Conservation (phyloP, 129 eudicot genomes). For the Calendula officinalis region DNA sequence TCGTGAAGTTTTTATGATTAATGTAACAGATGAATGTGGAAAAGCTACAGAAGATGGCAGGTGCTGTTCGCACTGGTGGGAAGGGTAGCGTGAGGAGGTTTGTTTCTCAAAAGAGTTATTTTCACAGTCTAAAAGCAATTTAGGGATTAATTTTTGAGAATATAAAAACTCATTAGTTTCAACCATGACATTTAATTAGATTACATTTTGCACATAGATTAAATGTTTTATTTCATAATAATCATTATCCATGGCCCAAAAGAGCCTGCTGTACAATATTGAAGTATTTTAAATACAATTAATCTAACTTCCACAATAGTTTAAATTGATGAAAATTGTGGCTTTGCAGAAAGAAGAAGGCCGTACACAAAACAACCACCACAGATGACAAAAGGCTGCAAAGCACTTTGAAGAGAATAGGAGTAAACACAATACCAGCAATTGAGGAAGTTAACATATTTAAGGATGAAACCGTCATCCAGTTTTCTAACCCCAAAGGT, state of each 20-base stretch:
- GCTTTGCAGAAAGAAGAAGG: slow-evolving; percentile 74
- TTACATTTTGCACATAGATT: too few relatives aligned
- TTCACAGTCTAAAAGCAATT: too few relatives aligned
- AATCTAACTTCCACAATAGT: too few relatives aligned
- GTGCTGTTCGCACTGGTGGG: slow-evolving; percentile 55
- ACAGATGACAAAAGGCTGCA: slow-evolving; percentile 81
- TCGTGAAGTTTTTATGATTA: too few relatives aligned
- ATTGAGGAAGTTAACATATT: slow-evolving; percentile 89
- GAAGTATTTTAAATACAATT: too few relatives aligned
- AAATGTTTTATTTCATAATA: too few relatives aligned
- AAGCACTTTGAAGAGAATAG: slow-evolving; percentile 77
- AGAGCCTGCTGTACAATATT: slow-evolving; percentile 28
- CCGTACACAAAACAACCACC: slow-evolving; percentile 74
- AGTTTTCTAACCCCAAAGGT: slow-evolving; percentile 81
- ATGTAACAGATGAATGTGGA: slow-evolving; percentile 70
- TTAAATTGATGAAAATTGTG: too few relatives aligned
- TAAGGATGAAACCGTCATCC: slow-evolving; percentile 74
- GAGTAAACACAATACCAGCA: slow-evolving; percentile 66
- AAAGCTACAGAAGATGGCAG: slow-evolving; percentile 80
- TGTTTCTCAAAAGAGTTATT: slow-evolving; percentile 13
- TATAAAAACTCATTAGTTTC: too few relatives aligned
- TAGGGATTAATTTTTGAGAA: too few relatives aligned
- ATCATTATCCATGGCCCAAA: slow-evolving; percentile 20
- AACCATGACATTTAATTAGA: too few relatives aligned
- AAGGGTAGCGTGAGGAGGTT: slow-evolving; percentile 48